Evolutionary conservation across 2,329 filamentous ascomycete genomes (phyloP).

Genomic region (Aspergillus fischeri): DNA sequence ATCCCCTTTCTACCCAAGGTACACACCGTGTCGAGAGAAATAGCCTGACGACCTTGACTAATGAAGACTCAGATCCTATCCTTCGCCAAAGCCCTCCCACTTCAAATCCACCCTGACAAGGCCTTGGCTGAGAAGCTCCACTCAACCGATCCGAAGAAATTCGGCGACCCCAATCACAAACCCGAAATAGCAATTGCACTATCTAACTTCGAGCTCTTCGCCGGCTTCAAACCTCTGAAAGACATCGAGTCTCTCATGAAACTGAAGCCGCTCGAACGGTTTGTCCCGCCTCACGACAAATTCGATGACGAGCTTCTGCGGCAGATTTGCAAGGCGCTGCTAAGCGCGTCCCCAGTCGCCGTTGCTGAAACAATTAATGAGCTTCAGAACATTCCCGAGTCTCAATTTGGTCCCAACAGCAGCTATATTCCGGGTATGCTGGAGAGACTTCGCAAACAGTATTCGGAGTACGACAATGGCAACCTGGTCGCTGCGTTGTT

Average conservation of each 20-base stretch:
- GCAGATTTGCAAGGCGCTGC: constrained; percentile 52
- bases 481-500: constrained; percentile 65
- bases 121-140: constrained; percentile 62
- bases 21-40: constrained; percentile 1
- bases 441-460: constrained; percentile 61
- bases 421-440: constrained; percentile 62
- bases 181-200: constrained; percentile 74
- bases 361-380: constrained; percentile 52
- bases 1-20: constrained; percentile 71
- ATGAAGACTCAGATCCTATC: constrained; percentile 56
- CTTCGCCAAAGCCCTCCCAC: constrained; percentile 68
- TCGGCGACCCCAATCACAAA: constrained; percentile 72
- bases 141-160: constrained; percentile 59
- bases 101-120: constrained; percentile 73
- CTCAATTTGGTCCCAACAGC: constrained; percentile 47
- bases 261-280: constrained; percentile 51
- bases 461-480: constrained; percentile 60
- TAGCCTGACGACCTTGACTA: not conserved
- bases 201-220: constrained; percentile 69
- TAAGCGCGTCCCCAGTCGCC: constrained; percentile 48
- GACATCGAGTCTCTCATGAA: constrained; percentile 57
- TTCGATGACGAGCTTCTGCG: constrained; percentile 59
- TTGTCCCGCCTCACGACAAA: constrained; percentile 45
- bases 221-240: constrained; percentile 65
- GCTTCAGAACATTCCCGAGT: constrained; percentile 47